phyloP scores from a whole-genome alignment of 192 early-diverging fungal genomes.

The Coemansia sp. region DNA sequence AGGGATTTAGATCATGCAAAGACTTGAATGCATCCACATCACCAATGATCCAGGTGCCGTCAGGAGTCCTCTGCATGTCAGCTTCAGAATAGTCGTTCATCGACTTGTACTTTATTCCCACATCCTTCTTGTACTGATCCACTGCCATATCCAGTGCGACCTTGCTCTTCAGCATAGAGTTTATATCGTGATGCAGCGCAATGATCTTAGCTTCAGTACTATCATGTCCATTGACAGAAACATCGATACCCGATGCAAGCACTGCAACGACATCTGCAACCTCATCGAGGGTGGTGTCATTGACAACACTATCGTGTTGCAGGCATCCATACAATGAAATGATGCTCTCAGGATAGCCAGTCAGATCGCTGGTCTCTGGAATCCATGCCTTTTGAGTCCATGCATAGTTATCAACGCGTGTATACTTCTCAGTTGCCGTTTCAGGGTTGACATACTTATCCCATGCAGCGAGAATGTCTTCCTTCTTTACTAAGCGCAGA shows the following conservation, averaged over 20 bases:
- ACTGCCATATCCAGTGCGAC: neutral
- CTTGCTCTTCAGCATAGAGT: neutral
- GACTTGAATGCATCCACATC: neutral
- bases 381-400: conserved; percentile 17
- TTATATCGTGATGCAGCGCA: neutral
- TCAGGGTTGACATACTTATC: conserved; percentile 34
- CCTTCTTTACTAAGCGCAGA: conserved; percentile 15
- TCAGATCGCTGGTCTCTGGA: conserved; percentile 10
- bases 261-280: neutral
- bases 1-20: neutral
- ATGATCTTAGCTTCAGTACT: too few species aligned
- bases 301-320: conserved; percentile 5
- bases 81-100: neutral
- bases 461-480: conserved; percentile 32
- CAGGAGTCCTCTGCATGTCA: neutral
- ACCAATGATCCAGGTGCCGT: neutral
- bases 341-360: conserved; percentile 4
- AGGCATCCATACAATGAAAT: conserved; percentile 18
- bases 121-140: neutral
- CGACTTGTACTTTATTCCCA: neutral
- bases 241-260: conserved; percentile 1
- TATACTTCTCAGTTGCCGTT: conserved; percentile 22
- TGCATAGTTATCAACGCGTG: conserved; percentile 24
- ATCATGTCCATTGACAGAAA: too few species aligned
- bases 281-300: neutral